These are phyloP conservation scores for Glycyrrhiza uralensis DNA, from an alignment of 306 rosid species.

Conservation along the genomic window DNA sequence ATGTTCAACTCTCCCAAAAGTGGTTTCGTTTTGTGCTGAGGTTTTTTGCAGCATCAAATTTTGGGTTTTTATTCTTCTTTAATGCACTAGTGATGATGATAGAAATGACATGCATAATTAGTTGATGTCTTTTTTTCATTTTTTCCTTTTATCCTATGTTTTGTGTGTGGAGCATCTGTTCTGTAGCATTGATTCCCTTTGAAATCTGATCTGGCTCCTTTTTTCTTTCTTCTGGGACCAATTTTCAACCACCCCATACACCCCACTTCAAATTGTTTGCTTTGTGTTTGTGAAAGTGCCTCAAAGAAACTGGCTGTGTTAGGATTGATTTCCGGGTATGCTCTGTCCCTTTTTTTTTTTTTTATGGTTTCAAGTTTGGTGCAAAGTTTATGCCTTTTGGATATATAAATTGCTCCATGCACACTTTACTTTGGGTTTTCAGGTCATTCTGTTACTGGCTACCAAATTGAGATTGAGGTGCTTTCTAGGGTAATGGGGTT, in stretches of 20 bases:
- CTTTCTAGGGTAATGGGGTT: neutral
- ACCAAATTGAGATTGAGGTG: neutral
- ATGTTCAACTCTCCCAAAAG: neutral
- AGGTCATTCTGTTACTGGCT: conserved; percentile 19
- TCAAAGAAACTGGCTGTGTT: neutral
- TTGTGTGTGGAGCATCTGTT: conserved; percentile 15
- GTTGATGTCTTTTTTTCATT: neutral
- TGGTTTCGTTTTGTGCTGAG: neutral
- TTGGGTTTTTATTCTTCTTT: neutral
- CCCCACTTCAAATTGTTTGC: conserved; percentile 19
- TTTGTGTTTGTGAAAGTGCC: conserved; percentile 24
- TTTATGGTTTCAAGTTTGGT: conserved; percentile 17
- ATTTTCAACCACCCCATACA: neutral
- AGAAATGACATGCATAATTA: conserved; percentile 24
- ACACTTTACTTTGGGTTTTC: conserved; percentile 3
- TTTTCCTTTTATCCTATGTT: neutral
- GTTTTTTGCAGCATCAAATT: conserved; percentile 13
- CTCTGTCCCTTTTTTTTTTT: neutral
- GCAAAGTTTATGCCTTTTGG: conserved; percentile 7
- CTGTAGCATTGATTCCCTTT: conserved; percentile 13
- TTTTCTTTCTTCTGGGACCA: conserved; percentile 16
- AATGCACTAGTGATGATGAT: neutral
- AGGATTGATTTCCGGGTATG: conserved; percentile 8
- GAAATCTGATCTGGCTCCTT: conserved; percentile 24
- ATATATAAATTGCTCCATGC: neutral